Base-by-base conservation (phyloP, 2,329 filamentous ascomycete genomes). In the Beauveria caledonica region DNA sequence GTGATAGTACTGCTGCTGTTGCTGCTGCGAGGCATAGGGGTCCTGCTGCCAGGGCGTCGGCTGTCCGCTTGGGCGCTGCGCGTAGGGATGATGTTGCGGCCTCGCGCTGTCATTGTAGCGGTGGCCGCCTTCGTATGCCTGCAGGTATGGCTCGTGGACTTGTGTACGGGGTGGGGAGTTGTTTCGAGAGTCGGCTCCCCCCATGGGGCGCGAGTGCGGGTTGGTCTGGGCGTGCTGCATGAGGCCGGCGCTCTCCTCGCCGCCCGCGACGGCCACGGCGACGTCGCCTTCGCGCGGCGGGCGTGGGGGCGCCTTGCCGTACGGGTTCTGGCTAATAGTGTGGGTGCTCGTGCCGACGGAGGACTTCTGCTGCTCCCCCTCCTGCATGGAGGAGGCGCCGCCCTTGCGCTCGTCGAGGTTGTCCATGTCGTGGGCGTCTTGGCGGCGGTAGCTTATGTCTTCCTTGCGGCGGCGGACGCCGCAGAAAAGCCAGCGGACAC, bases 401-500 rank as follows among this genome's bases (percentile, higher is more conserved):
- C 49, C 48, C 60, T 68, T 67, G 33, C 50, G 67, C 67, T 73
- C 61, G 66, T 70, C 66, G 66, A 78, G 65, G 64, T 74, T 63
- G 65, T 77, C 68, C 67, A 74, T 66, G 63, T 77, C 74, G 45
- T 74, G 64, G 58, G 61, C 62, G 46, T 65, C 68, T 45, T 76
- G 73, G 60, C 73, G 63, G 62, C 74, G 72, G 66, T 84, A 84
- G 65, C 79, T 82, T 45, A 72, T 59, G 63, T 85, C 81, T 19
- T 78, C 68, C 65, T 79, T 78, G 62, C 88, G 81, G 63, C 77
- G 73, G 70, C 84, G 87, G 58, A 84, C 80, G 46, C 90, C 90
- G 17, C 90, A 84, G 64, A 92, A 87, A 21, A 95, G 77, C 92
- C 91, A 96, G 66, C 88, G 83, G 66, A 90, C 82, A 23, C 89